A percentile compares a stretch with the other conserved stretches of the same genome.
These are phyloP conservation scores for Penicillium brasilianum DNA, from an alignment of 2,329 filamentous ascomycete species.

Conservation along the genomic window DNA sequence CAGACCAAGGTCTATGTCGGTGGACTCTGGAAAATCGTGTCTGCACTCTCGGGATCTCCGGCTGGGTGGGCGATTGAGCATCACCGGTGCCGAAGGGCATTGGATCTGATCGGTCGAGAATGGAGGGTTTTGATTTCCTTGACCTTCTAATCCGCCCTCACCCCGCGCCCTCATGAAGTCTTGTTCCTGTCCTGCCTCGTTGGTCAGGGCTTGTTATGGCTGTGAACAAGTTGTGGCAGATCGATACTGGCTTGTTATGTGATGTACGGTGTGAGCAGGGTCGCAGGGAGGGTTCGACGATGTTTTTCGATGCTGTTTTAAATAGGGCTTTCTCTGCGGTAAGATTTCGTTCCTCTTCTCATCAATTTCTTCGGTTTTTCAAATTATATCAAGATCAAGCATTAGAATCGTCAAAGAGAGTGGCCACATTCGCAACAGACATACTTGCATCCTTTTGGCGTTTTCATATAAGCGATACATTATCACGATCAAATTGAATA, in stretches of 20 bases:
- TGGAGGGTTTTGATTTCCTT: not conserved
- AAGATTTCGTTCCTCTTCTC: not conserved
- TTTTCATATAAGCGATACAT: not conserved
- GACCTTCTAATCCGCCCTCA: not conserved
- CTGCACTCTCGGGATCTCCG: not conserved
- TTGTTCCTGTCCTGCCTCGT: not conserved
- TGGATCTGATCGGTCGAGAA: not conserved
- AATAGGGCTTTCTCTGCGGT: not conserved
- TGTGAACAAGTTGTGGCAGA: not conserved
- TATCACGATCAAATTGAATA: not conserved
- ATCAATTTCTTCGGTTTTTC: not conserved
- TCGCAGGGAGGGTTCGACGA: not conserved
- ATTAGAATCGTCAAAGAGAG: not conserved
- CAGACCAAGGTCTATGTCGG: no score
- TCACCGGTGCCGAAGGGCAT: conserved; percentile 7
- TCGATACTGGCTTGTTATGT: conserved; percentile 5
- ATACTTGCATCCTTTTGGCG: not conserved
- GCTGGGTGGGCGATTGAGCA: conserved; percentile 1
- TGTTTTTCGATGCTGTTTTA: not conserved
- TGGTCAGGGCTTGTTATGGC: not conserved
- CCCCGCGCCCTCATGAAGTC: conserved; percentile 11
- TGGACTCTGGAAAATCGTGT: not conserved
- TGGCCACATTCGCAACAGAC: not conserved
- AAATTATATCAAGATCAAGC: not conserved
- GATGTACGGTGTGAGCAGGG: not conserved